Base-by-base conservation (phyloP, 306 rosid species). In the Prunus persica region DNA sequence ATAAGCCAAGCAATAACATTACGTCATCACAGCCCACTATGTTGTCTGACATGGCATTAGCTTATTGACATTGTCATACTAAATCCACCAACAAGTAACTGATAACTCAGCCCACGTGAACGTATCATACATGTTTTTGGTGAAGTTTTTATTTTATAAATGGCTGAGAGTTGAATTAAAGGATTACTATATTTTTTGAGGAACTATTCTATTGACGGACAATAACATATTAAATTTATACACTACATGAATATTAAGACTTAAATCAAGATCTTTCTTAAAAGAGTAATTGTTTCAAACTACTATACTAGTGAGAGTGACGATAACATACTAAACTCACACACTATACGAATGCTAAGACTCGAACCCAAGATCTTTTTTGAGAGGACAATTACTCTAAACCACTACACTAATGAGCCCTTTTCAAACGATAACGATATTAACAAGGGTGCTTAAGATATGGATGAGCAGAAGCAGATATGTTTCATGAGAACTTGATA, bases 281-380 rank as follows among this genome's bases (percentile, higher is more conserved):
- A 34, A 8, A 38, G 5, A 6, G 9, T 0, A 38, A 38, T 38
- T 7, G 0, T 0, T 1, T 0, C 2, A 38, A 38, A 7, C 0
- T 0, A 38, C 2, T 34, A 0, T 0, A 5, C 2, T 7, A 34
- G 0, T 34, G 1, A 34, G 41, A 5, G 8, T 0, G 2, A 34
- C 8, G 8, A 34, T 34, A 5, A 5, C 8, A 34, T 32, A 34
- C 2, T 6, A 34, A 34, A 34, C 2, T 34, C 8, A 34, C 41
- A 34, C 1, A 34, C 2, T 5, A 34, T 1, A 34, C 2, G 2
- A 34, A 38, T 38, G 1, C 0, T 34, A 6, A 0, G 0, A 38
- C 9, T 38, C 10, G 2, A 38, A 7, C 2, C 2, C 2, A 38
- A 6, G 0, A 7, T 7, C 2, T 6, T 38, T 7, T 0, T 0